Base-by-base conservation (phyloP, 768 basidiomycete species). In the Postia placenta region DNA sequence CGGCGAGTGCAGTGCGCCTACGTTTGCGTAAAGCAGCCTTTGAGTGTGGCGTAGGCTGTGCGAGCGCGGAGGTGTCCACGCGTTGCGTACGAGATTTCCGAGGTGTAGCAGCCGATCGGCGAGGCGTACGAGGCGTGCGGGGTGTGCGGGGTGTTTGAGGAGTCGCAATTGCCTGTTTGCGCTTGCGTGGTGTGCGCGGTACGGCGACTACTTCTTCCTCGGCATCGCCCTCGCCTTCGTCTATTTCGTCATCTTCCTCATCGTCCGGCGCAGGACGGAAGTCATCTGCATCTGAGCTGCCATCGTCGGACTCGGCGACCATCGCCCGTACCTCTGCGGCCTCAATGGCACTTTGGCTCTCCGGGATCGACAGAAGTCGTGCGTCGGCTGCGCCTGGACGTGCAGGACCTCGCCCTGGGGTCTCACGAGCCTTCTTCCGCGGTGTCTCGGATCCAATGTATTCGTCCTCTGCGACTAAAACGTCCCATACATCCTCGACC, bases 1-100 rank as follows among this genome's bases (percentile, higher is more conserved):
- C 63, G 50, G 64, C 63, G 51, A 64, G 63, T 30, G 65, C 60
- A 22, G 65, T 67, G 48, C 64, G 69, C 43, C 60, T 64, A 22
- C 82, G 76, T 33, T 73, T 70, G 24, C 70, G 70, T 9, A 87
- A 68, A 7, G 79, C 79, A 12, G 79, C 82, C 61, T 87, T 87
- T 27, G 87, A 87, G 60, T 85, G 85, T 4, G 87, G 86, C 0
- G 87, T 89, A 7, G 85, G 83, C 23, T 80, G 78, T 3, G 74
- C 83, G 19, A 78, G 63, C 58, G 62, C 53, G 58, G 56, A 62
- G 62, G 66, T 27, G 69, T 66, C 17, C 69, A 66, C 35, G 67
- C 66, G 24, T 26, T 49, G 33, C 11, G 30, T 42, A 20, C 51
- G 49, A 11, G 44, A 40, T 27, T 45, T 50, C 5, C 51, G 57